Evolutionary conservation across 495 filamentous ascomycete genomes (phyloP).

Genomic region (Neurospora tetraspora): DNA sequence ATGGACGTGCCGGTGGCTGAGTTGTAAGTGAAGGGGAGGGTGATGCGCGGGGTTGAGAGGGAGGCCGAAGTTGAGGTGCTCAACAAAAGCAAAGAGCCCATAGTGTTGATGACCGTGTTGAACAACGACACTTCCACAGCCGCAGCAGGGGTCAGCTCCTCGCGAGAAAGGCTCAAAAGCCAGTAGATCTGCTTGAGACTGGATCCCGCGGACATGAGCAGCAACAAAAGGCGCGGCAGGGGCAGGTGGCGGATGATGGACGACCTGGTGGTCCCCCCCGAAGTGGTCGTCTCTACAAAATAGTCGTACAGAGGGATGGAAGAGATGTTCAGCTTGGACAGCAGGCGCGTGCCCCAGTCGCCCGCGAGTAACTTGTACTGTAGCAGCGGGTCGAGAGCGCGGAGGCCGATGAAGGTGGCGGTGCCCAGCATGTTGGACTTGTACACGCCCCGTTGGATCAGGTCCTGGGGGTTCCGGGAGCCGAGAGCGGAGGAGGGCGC

Average conservation of each 20-base stretch:
- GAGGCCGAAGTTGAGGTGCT: slow-evolving; percentile 29
- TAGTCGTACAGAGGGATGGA: slow-evolving; percentile 11
- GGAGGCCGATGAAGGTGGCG: slow-evolving; percentile 46
- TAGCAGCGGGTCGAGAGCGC: slow-evolving; percentile 44
- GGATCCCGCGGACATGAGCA: slow-evolving; percentile 39
- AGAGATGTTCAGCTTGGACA: slow-evolving; percentile 8
- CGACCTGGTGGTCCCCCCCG: not conserved
- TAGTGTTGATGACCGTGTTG: slow-evolving; percentile 39
- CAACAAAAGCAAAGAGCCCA: slow-evolving; percentile 37
- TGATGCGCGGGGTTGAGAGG: slow-evolving; percentile 10
- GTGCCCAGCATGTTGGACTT: slow-evolving; percentile 37
- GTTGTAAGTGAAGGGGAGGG: not conserved
- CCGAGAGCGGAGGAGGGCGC: not conserved
- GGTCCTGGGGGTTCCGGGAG: slow-evolving; percentile 5
- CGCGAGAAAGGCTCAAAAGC: slow-evolving; percentile 26
- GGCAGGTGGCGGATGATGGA: slow-evolving; percentile 8
- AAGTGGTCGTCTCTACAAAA: not conserved
- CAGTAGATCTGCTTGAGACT: slow-evolving; percentile 43
- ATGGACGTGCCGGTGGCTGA: not conserved
- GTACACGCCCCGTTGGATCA: slow-evolving; percentile 29
- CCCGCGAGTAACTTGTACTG: slow-evolving; percentile 42
- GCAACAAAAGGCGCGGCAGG: slow-evolving; percentile 27
- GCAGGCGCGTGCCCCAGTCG: slow-evolving; percentile 15
- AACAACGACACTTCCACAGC: slow-evolving; percentile 27
- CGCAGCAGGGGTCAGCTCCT: slow-evolving; percentile 30